Evolutionary conservation across 2,329 filamentous ascomycete genomes (phyloP).

Genomic region (Penicillium paneum): DNA sequence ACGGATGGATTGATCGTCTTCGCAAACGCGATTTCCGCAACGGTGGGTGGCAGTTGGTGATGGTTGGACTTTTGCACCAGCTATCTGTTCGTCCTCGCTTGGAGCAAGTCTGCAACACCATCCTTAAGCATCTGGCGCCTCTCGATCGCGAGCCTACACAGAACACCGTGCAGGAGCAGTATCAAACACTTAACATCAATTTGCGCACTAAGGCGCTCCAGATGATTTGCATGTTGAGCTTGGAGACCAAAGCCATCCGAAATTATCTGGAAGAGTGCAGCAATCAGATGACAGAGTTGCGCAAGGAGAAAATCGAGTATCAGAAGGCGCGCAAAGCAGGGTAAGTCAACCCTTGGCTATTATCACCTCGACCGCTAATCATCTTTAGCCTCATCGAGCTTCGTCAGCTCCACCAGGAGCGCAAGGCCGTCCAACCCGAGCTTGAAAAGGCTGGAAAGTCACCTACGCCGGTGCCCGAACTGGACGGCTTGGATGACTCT

Average conservation of each 20-base stretch:
- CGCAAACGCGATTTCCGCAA: constrained; percentile 79
- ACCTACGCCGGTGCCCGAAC: constrained; percentile 43
- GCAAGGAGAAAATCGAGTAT: constrained; percentile 92
- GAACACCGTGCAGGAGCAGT: constrained; percentile 70
- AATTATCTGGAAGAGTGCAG: constrained; percentile 89
- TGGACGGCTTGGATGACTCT: constrained; percentile 37
- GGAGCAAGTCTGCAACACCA: constrained; percentile 69
- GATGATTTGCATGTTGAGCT: constrained; percentile 78
- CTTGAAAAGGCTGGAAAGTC: constrained; percentile 38
- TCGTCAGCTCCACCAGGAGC: constrained; percentile 47
- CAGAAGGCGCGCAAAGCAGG: constrained; percentile 70
- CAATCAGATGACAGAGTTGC: constrained; percentile 88
- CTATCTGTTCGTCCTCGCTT: constrained; percentile 72
- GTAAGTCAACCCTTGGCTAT: constrained; percentile 41
- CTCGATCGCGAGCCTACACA: constrained; percentile 69
- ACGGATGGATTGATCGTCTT: constrained; percentile 81
- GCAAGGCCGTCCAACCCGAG: constrained; percentile 48
- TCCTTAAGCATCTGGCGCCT: constrained; percentile 78
- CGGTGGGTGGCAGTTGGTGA: constrained; percentile 87
- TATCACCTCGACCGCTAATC: constrained; percentile 12
- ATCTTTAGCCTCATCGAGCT: constrained; percentile 42
- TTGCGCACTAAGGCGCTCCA: constrained; percentile 75
- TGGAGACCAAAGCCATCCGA: constrained; percentile 81
- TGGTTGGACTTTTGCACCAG: constrained; percentile 82
- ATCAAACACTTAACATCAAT: constrained; percentile 76